Evolutionary conservation across 139 green algal genomes (phyloP).

Genomic region (Chlorella sp.): DNA sequence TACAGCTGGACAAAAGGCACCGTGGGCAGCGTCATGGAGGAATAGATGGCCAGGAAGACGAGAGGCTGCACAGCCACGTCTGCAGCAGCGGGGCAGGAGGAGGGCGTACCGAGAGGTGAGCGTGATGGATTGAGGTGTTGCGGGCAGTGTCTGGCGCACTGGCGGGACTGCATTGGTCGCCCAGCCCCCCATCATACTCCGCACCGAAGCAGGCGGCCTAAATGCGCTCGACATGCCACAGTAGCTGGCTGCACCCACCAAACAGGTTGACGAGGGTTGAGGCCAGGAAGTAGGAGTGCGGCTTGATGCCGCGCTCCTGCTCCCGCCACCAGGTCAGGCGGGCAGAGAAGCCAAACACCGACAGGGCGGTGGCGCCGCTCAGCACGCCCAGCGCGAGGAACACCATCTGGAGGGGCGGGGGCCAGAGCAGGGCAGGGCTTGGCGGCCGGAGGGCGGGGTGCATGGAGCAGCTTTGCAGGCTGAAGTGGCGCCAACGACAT

Average conservation of each 20-base stretch:
- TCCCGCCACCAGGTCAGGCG: constrained; percentile 62
- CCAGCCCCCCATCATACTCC: neutral
- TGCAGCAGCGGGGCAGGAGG: neutral
- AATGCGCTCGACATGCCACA: neutral
- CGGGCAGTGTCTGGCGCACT: neutral
- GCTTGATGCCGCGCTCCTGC: constrained; percentile 41
- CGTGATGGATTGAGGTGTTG: neutral
- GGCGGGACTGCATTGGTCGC: neutral
- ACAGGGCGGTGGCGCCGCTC: constrained; percentile 41
- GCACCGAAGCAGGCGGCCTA: no score
- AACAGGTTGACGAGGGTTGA: constrained; percentile 45
- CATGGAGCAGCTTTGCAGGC: no score
- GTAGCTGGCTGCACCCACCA: neutral
- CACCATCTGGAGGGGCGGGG: constrained; percentile 4
- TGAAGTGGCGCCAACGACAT: no score
- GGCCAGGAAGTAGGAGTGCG: constrained; percentile 59
- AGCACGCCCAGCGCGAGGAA: constrained; percentile 57
- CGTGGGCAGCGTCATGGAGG: constrained; percentile 55
- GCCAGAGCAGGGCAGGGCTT: no score
- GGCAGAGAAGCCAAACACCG: constrained; percentile 56
- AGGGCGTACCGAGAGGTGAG: neutral
- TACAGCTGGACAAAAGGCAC: constrained; percentile 52
- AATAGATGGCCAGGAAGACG: constrained; percentile 63
- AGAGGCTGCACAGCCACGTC: constrained; percentile 50
- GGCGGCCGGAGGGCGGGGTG: no score